These are phyloP conservation scores for Mycena galericulata DNA, from an alignment of 768 basidiomycete species.

Conservation along the genomic window DNA sequence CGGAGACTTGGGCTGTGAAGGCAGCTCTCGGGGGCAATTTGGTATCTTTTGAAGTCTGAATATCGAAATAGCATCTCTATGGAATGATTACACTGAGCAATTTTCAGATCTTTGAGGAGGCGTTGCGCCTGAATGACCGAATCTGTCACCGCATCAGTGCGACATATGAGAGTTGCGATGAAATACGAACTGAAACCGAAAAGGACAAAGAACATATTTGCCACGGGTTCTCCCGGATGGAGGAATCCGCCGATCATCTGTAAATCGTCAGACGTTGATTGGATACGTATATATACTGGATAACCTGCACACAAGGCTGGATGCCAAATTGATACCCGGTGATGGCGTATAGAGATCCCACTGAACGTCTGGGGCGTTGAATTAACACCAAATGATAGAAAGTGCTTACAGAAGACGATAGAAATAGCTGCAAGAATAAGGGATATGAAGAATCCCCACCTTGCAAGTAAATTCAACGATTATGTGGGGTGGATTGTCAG, in stretches of 20 bases:
- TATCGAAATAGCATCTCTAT: too few relatives aligned
- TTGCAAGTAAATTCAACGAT: constrained; percentile 23
- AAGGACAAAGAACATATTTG: constrained; percentile 74
- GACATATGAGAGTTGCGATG: not conserved
- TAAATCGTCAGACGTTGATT: constrained; percentile 32
- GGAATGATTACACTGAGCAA: constrained; percentile 58
- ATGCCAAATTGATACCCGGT: constrained; percentile 59
- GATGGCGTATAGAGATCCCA: constrained; percentile 58
- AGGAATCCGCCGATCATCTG: constrained; percentile 71
- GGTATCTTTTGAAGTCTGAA: too few relatives aligned
- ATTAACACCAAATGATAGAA: too few relatives aligned
- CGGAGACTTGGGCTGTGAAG: constrained; percentile 60
- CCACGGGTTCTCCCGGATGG: constrained; percentile 71
- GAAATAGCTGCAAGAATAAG: constrained; percentile 57
- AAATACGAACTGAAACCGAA: constrained; percentile 57
- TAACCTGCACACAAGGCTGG: constrained; percentile 64
- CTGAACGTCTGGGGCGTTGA: too few relatives aligned
- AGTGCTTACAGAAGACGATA: constrained; percentile 61
- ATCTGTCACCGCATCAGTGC: constrained; percentile 43
- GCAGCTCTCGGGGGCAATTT: constrained; percentile 63
- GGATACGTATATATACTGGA: not conserved
- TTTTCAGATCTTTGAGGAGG: constrained; percentile 61
- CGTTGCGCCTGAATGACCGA: constrained; percentile 59
- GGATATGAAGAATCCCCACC: constrained; percentile 63
- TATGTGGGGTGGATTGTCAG: not conserved